Conservation (phyloP, 306 rosid genomes). For the Cicer yamashitae region DNA sequence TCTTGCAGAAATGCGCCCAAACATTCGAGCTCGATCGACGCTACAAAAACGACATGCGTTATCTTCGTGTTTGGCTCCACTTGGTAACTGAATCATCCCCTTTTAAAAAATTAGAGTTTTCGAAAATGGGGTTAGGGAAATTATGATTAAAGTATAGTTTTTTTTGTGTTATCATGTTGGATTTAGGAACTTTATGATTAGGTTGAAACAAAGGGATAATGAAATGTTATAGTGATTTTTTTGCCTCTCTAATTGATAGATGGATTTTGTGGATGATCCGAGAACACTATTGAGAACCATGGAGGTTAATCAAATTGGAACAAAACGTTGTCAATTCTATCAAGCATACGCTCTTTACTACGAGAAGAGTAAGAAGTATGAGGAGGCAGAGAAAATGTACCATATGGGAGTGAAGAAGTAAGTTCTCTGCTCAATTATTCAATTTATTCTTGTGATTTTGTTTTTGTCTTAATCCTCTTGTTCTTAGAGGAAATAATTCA, state of each 20-base stretch:
- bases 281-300: conserved; percentile 62
- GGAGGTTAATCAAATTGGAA: conserved; percentile 82
- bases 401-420: conserved; percentile 67
- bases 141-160: conserved; percentile 25
- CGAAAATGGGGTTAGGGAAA: conserved; percentile 29
- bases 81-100: conserved; percentile 57
- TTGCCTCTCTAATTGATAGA: conserved; percentile 52
- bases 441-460: too few species aligned
- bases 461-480: too few species aligned
- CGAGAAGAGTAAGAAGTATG: conserved; percentile 79
- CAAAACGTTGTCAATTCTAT: conserved; percentile 70
- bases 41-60: conserved; percentile 81
- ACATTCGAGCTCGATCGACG: conserved; percentile 81
- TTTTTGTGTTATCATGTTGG: conserved; percentile 5
- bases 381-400: conserved; percentile 77
- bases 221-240: conserved; percentile 5
- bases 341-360: conserved; percentile 77
- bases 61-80: conserved; percentile 91
- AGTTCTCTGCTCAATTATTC: conserved; percentile 28
- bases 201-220: conserved; percentile 17
- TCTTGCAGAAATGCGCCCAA: conserved; percentile 74
- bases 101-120: neutral
- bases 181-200: conserved; percentile 7
- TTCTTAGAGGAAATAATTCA: too few species aligned
- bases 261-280: conserved; percentile 87